These are phyloP conservation scores for Termitomyces heimii DNA, from an alignment of 768 basidiomycete species.

Conservation along the genomic window DNA sequence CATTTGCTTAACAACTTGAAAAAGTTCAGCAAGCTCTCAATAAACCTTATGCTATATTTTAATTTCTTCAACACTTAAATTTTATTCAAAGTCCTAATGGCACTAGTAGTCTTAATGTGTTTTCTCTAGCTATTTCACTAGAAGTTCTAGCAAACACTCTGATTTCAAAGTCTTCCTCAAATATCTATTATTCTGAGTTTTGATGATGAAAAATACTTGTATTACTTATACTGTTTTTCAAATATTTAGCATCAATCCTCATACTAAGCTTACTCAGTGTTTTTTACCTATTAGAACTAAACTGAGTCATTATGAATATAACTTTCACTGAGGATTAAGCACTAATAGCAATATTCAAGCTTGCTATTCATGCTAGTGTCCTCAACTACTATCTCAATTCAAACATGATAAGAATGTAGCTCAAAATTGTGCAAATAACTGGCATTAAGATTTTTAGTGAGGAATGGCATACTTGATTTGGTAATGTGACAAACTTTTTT, in stretches of 20 bases:
- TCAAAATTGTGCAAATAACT: not conserved
- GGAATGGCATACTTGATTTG: not conserved
- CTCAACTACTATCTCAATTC: not conserved
- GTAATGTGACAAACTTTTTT: not conserved
- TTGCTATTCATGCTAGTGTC: not conserved
- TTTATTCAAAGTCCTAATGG: not conserved
- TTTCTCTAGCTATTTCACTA: not conserved
- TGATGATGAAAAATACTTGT: not conserved
- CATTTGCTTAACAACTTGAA: no score
- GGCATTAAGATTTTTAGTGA: not conserved
- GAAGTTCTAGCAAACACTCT: not conserved
- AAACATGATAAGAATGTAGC: not conserved
- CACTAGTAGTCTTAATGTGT: no score
- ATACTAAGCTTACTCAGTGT: not conserved
- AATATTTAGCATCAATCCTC: not conserved
- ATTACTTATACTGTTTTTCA: not conserved
- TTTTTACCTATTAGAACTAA: not conserved
- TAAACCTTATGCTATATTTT: no score
- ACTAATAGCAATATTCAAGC: not conserved
- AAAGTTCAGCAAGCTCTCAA: no score
- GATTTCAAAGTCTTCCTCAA: not conserved
- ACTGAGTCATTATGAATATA: not conserved
- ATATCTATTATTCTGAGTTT: not conserved
- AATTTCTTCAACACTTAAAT: no score
- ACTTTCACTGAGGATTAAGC: not conserved